Percentiles rank a stretch among this genome's conserved stretches.
Conservation (phyloP, 2,329 filamentous ascomycete genomes). For the Bipolaris oryzae region DNA sequence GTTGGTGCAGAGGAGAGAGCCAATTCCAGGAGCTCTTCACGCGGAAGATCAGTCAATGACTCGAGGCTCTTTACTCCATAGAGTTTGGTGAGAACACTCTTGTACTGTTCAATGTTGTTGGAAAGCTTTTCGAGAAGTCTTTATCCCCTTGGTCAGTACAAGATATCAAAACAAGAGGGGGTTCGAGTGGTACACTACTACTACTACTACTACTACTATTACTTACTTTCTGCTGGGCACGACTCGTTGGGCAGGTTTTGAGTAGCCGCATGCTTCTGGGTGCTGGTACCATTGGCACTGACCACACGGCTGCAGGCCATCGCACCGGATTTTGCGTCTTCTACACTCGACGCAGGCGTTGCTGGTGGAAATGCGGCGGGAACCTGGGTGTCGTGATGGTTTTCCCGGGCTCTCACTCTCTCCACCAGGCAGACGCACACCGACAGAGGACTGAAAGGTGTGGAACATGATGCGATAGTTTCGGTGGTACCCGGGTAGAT, state of each 20-base stretch:
- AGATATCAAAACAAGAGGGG: not conserved
- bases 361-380: conserved; percentile 55
- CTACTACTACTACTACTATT: conserved; percentile 8
- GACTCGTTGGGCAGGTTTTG: conserved; percentile 77
- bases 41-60: conserved; percentile 46
- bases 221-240: conserved; percentile 78
- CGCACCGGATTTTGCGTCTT: conserved; percentile 81
- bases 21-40: conserved; percentile 55
- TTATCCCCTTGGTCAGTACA: conserved; percentile 60
- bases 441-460: conserved; percentile 51
- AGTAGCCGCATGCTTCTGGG: conserved; percentile 78
- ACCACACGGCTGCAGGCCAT: conserved; percentile 80
- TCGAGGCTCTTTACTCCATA: conserved; percentile 53
- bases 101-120: conserved; percentile 56
- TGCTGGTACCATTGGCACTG: conserved; percentile 83
- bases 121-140: conserved; percentile 63
- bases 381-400: conserved; percentile 44
- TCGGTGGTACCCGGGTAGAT: conserved; percentile 1
- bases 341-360: conserved; percentile 79
- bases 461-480: conserved; percentile 50
- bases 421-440: conserved; percentile 39
- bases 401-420: conserved; percentile 46
- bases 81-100: conserved; percentile 50
- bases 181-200: conserved; percentile 9
- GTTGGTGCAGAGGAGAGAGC: conserved; percentile 51